A percentile compares a stretch with the other conserved stretches of the same genome.
Evolutionary conservation across 495 filamentous ascomycete genomes (phyloP).

Genomic region (Aspergillus carlsbadensis): DNA sequence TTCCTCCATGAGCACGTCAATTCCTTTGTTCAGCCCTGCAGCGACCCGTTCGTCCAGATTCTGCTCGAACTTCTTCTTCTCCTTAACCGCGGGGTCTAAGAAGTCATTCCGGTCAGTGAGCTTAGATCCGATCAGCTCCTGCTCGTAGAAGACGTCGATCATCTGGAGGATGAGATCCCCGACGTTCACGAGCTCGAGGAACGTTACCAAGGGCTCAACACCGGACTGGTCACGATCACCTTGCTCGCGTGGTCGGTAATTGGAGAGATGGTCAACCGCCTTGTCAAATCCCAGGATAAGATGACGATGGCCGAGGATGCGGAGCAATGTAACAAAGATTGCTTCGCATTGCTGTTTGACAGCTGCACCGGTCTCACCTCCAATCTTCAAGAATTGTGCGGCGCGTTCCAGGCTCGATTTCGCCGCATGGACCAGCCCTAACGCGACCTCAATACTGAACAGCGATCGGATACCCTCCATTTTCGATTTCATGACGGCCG

Average conservation of each 20-base stretch:
- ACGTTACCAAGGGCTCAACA: conserved; percentile 90
- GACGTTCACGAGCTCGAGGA: conserved; percentile 96
- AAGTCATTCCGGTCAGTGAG: conserved; percentile 94
- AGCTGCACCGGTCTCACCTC: conserved; percentile 74
- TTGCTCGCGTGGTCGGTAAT: conserved; percentile 87
- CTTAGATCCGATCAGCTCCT: conserved; percentile 79
- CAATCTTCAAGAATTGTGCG: conserved; percentile 75
- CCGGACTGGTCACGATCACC: conserved; percentile 66
- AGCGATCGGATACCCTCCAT: conserved; percentile 90
- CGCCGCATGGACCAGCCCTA: conserved; percentile 85
- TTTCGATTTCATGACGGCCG: conserved; percentile 90
- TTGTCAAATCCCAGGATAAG: conserved; percentile 88
- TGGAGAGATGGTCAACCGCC: conserved; percentile 85
- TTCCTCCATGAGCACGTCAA: conserved; percentile 97
- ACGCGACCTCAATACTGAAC: conserved; percentile 93
- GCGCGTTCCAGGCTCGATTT: conserved; percentile 86
- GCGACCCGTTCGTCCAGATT: conserved; percentile 98
- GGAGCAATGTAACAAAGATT: conserved; percentile 82
- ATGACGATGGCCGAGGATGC: conserved; percentile 82
- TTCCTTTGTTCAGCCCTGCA: conserved; percentile 92
- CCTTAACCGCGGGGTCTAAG: conserved; percentile 81
- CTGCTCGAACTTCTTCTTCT: conserved; percentile 98
- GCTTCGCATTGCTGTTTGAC: conserved; percentile 87
- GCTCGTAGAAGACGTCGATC: conserved; percentile 98
- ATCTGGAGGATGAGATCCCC: conserved; percentile 98